Conservation (phyloP, 441 rosid genomes). For the Pelargonium citronellum region DNA sequence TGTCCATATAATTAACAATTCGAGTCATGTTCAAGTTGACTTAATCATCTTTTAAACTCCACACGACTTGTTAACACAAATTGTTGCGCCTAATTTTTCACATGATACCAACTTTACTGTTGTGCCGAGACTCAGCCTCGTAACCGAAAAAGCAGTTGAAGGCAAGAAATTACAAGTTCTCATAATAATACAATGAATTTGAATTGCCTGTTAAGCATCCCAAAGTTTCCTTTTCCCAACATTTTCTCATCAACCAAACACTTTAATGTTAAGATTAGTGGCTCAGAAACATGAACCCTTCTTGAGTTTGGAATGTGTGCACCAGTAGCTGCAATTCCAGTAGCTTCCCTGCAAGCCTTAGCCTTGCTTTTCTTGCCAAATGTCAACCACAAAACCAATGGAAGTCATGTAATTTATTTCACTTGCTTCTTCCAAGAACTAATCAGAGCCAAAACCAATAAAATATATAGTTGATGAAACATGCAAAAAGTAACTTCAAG, state of each 20-base stretch:
- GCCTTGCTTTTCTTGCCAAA: conserved; percentile 32
- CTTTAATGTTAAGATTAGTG: conserved; percentile 24
- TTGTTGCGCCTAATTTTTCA: too few relatives aligned
- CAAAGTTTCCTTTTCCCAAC: neutral
- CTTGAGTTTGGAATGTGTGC: conserved; percentile 23
- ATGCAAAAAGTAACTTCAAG: too few relatives aligned
- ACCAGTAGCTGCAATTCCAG: neutral
- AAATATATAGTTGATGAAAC: too few relatives aligned
- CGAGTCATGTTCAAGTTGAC: too few relatives aligned
- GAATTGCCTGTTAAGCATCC: neutral
- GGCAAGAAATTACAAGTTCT: neutral
- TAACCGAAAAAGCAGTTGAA: neutral
- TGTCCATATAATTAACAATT: too few relatives aligned
- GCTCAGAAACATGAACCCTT: conserved; percentile 42
- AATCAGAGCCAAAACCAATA: neutral
- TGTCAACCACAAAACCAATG: conserved; percentile 48
- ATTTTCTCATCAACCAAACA: conserved; percentile 10
- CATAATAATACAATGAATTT: neutral
- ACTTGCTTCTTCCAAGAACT: conserved; percentile 57
- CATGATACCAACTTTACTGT: too few relatives aligned
- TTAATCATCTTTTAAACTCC: too few relatives aligned
- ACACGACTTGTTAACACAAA: too few relatives aligned
- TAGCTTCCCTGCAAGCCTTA: conserved; percentile 5
- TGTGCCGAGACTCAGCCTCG: too few relatives aligned
- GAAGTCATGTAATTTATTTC: conserved; percentile 22